These are phyloP conservation scores for Hypoxylon sp. DNA, from an alignment of 2,329 filamentous ascomycete genomes.

Conservation along the genomic window DNA sequence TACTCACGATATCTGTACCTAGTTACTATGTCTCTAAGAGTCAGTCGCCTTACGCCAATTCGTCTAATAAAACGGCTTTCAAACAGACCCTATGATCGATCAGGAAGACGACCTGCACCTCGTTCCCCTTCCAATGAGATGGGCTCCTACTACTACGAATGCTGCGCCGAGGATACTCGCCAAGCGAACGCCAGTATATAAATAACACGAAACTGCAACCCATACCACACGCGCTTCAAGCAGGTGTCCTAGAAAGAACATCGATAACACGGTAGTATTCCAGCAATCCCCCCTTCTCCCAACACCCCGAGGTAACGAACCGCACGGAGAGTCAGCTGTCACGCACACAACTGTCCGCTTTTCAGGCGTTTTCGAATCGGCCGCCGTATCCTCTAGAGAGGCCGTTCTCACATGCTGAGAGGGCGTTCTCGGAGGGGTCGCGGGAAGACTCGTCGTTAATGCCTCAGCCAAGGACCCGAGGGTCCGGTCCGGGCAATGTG, in stretches of 20 bases:
- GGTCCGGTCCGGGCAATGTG: background rate
- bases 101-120: background rate
- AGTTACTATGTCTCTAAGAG: background rate
- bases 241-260: background rate
- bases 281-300: background rate
- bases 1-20: background rate
- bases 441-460: background rate
- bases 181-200: background rate
- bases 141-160: background rate
- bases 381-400: background rate
- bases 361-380: background rate
- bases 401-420: background rate
- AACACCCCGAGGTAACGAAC: background rate
- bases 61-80: background rate
- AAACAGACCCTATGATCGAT: background rate
- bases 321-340: background rate
- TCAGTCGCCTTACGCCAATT: background rate
- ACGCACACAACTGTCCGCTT: background rate
- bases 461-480: constrained; percentile 1
- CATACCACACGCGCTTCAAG: background rate
- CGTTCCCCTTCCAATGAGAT: background rate
- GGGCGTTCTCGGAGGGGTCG: background rate
- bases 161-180: background rate
- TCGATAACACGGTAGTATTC: background rate
- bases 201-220: background rate